Percentiles rank a stretch among this genome's conserved stretches.
phyloP scores from a whole-genome alignment of 257 asterid genomes.

The Fraxinus excelsior region DNA sequence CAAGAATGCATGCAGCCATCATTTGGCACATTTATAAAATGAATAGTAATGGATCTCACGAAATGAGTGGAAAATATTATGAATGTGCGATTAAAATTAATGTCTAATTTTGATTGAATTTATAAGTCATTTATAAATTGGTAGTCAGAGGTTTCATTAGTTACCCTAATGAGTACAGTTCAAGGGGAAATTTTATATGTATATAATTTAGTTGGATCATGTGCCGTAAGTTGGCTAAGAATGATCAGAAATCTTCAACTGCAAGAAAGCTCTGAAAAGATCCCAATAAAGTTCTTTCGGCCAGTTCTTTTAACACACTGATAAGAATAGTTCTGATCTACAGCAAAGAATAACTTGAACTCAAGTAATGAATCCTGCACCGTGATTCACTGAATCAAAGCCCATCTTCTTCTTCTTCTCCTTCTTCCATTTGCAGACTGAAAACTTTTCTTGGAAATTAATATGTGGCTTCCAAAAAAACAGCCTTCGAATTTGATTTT shows the following conservation, averaged over 20 bases:
- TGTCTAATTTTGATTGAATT: no score
- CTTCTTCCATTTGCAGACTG: background rate
- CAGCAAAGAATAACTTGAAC: constrained; percentile 39
- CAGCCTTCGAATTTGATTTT: constrained; percentile 27
- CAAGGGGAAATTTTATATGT: no score
- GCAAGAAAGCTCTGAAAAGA: background rate
- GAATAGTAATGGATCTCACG: no score
- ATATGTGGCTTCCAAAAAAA: constrained; percentile 38
- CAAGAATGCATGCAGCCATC: no score
- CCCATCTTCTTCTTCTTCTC: background rate
- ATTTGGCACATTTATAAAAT: no score
- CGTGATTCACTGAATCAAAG: constrained; percentile 1
- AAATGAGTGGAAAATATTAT: no score
- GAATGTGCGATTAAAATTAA: no score
- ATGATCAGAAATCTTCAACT: constrained; percentile 15
- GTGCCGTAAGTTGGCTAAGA: constrained; percentile 19
- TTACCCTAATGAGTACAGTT: no score
- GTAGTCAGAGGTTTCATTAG: no score
- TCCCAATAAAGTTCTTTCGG: constrained; percentile 16
- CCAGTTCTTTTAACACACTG: constrained; percentile 11
- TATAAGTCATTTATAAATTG: no score
- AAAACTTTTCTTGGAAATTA: background rate
- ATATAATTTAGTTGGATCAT: constrained; percentile 14
- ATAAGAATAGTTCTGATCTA: constrained; percentile 26
- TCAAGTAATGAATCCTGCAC: constrained; percentile 34